Conservation (phyloP, 2,329 filamentous ascomycete genomes). For the Fusarium odoratissimum region DNA sequence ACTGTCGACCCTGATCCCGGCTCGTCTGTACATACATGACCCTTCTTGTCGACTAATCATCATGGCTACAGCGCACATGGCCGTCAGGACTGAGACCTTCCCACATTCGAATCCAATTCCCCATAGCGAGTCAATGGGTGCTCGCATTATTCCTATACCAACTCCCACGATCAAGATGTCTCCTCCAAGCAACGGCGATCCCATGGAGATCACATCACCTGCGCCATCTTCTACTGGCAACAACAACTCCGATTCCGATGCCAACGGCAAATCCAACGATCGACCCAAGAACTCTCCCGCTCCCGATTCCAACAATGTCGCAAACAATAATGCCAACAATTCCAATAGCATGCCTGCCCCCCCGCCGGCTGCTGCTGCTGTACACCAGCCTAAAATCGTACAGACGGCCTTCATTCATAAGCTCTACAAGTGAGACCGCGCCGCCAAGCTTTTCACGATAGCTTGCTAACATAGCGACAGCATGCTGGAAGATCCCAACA, state of each 20-base stretch:
- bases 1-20: slow-evolving; percentile 25
- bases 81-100: slow-evolving; percentile 63
- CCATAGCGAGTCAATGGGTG: slow-evolving; percentile 59
- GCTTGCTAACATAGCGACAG: slow-evolving; percentile 61
- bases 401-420: slow-evolving; percentile 99
- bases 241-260: slow-evolving; percentile 58
- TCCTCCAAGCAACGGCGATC: slow-evolving; percentile 66
- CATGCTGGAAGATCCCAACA: slow-evolving; percentile 94
- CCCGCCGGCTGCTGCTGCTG: slow-evolving; percentile 71
- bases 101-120: slow-evolving; percentile 56
- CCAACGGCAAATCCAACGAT: slow-evolving; percentile 51
- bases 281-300: slow-evolving; percentile 53
- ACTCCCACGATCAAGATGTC: slow-evolving; percentile 69
- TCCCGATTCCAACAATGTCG: slow-evolving; percentile 51
- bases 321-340: slow-evolving; percentile 42
- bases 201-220: slow-evolving; percentile 71
- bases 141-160: slow-evolving; percentile 68
- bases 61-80: slow-evolving; percentile 61
- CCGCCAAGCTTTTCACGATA: background rate
- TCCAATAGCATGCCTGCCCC: slow-evolving; percentile 62
- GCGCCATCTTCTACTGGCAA: slow-evolving; percentile 57
- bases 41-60: slow-evolving; percentile 43
- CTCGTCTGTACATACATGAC: slow-evolving; percentile 20
- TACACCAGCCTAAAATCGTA: slow-evolving; percentile 95
- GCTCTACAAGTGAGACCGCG: slow-evolving; percentile 84